Base-by-base conservation (phyloP, 2,329 filamentous ascomycete species). In the Sclerotinia sclerotiorum region DNA sequence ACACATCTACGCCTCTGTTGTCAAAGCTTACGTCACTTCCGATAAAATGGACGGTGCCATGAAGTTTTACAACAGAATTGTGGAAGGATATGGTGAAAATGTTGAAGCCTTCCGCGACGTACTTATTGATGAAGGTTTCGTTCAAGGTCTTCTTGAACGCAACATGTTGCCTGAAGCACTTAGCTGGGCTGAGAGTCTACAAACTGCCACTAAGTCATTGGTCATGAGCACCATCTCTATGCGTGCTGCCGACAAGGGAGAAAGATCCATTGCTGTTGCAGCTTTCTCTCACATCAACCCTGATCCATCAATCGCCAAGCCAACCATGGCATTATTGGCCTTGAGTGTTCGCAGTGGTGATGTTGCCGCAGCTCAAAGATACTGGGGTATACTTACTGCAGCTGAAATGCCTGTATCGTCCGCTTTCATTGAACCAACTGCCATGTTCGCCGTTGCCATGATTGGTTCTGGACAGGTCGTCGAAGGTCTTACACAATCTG, bases 391-490 rank as follows among this genome's bases (percentile, higher is more conserved):
- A 68, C 82, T 97, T 66, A 87, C 85, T 71, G 85, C 82, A 51
- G 84, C 88, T 2, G 84, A 88, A 69, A 83, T 87, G 75, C 82
- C 84, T 64, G 84, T 87, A 46, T 85, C 85, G 17, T 78, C 84
- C 66, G 82, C 88, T 44, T 90, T 96, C 79, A 90, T 97, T 71
- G 93, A 97, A 81, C 91, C 93, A 32, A 90, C 93, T 17, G 87
- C 92, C 68, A 97, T 97, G 93, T 97, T 94, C 76, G 88, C 91
- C 19, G 88, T 97, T 68, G 92, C 93, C 60, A 84, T 98, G 79
- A 90, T 98, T 77, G 91, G 92, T 66, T 92, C 91, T 71, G 93
- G 93, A 54, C 89, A 93, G 75, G 86, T 94, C 61, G 88, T 90
- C n/a, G 92, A 94, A 76, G 95, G 90, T 62, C 80, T 98, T 69